Conservation (phyloP, 306 rosid species). For the Quercus robur region DNA sequence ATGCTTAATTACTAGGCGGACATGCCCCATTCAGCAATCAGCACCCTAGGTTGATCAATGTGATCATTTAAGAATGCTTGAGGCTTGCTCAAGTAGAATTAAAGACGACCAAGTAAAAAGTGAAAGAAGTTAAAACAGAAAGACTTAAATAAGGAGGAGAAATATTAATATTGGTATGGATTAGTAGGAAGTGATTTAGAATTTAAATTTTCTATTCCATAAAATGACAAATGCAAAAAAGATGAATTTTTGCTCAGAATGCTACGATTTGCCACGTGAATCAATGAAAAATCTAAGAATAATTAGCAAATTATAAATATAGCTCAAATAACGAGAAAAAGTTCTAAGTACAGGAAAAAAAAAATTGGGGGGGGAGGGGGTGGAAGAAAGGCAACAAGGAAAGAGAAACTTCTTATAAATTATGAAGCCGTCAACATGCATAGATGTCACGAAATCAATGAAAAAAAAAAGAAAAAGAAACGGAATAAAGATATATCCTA, state of each 20-base stretch:
- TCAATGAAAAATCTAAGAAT: neutral
- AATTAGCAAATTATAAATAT: no score
- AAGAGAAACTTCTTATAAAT: no score
- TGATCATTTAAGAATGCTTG: neutral
- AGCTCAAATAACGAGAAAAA: no score
- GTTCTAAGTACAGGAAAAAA: no score
- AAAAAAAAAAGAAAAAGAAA: no score
- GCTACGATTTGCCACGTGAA: neutral
- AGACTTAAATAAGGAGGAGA: neutral
- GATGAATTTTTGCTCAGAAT: neutral
- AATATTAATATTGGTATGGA: neutral
- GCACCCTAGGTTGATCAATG: neutral
- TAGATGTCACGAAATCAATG: no score
- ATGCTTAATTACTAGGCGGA: neutral
- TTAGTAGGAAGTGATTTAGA: neutral
- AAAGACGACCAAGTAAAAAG: slow-evolving; percentile 2
- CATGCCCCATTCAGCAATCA: neutral
- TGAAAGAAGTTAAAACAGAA: neutral
- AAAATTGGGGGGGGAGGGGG: no score
- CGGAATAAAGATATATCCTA: no score
- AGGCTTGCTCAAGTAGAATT: neutral
- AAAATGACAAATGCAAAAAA: neutral
- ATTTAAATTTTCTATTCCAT: neutral
- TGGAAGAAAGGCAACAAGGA: no score
- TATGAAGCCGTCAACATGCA: no score